These are phyloP conservation scores for Pichia sp. DNA, from an alignment of 1,139 yeast genomes.

Conservation along the genomic window DNA sequence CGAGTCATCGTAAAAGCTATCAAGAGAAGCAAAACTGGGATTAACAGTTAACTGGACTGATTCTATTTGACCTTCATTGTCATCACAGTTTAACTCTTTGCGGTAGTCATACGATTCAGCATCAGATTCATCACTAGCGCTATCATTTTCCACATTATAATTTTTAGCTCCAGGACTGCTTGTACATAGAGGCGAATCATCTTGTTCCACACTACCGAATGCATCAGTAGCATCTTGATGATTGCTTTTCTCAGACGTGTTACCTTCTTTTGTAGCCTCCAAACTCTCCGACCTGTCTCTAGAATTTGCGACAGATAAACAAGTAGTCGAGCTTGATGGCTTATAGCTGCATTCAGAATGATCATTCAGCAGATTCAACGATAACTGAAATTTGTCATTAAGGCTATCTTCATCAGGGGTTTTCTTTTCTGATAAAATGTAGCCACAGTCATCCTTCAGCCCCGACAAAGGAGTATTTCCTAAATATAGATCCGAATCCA, in stretches of 20 bases:
- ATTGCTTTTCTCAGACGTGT: background rate
- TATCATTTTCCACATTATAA: background rate
- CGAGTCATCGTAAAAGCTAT: slow-evolving; percentile 61
- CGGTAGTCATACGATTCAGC: slow-evolving; percentile 25
- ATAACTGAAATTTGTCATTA: slow-evolving; percentile 4
- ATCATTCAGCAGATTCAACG: slow-evolving; percentile 5
- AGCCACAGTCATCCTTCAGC: slow-evolving; percentile 23
- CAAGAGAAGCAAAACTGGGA: slow-evolving; percentile 74
- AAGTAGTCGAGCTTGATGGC: slow-evolving; percentile 2
- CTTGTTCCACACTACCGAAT: background rate
- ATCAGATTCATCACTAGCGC: background rate
- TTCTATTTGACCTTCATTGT: slow-evolving; percentile 23
- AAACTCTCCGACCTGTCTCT: background rate
- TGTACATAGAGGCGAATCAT: background rate
- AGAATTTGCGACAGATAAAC: background rate
- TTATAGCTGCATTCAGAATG: background rate
- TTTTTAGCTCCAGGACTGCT: slow-evolving; percentile 1
- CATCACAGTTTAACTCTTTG: slow-evolving; percentile 24
- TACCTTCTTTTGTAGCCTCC: background rate
- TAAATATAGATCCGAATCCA: background rate
- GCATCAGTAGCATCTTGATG: background rate
- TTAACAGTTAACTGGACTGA: slow-evolving; percentile 52
- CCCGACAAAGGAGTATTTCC: slow-evolving; percentile 6
- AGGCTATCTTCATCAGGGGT: background rate
- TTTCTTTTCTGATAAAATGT: slow-evolving; percentile 26